Percentiles rank a stretch among this genome's conserved stretches.
These are phyloP conservation scores for Penicillium flavigenum DNA, from an alignment of 495 filamentous ascomycete genomes.

Conservation along the genomic window DNA sequence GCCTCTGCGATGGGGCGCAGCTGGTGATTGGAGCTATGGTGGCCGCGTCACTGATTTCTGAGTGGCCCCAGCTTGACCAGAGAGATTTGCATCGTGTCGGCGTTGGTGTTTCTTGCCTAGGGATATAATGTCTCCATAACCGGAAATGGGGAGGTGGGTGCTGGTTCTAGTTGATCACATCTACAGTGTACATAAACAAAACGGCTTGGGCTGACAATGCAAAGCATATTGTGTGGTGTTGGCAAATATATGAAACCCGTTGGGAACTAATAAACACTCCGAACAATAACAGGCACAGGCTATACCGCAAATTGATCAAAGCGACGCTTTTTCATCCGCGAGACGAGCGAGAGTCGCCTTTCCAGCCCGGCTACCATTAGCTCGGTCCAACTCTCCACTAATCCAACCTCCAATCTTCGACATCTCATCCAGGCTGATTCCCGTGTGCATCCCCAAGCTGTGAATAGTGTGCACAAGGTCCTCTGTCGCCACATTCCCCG, in stretches of 20 bases:
- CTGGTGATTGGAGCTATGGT: conserved; percentile 93
- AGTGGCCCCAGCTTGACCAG: background rate
- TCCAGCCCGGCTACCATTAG: conserved; percentile 73
- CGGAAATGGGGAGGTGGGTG: background rate
- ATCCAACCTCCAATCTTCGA: conserved; percentile 89
- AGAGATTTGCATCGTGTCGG: conserved; percentile 21
- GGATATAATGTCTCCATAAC: background rate
- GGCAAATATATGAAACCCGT: background rate
- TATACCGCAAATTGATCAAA: background rate
- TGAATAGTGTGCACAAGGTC: conserved; percentile 90
- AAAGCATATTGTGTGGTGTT: background rate
- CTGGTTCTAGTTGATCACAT: background rate
- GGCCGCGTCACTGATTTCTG: conserved; percentile 94
- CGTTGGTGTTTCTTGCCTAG: conserved; percentile 20
- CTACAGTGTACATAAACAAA: conserved; percentile 5
- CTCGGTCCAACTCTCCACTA: conserved; percentile 71
- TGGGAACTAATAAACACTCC: background rate
- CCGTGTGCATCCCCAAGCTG: conserved; percentile 81
- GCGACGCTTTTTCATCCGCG: conserved; percentile 29
- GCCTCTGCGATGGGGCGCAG: conserved; percentile 79
- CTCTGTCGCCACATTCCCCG: conserved; percentile 93
- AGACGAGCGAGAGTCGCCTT: conserved; percentile 65
- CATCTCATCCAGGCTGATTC: conserved; percentile 80
- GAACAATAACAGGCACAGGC: background rate
- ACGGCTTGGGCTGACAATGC: conserved; percentile 1